Evolutionary conservation across 1,284 basidiomycete species (phyloP), one percentile per base, ranked within the genome.

Genomic region (Calocybe gambosa): DNA sequence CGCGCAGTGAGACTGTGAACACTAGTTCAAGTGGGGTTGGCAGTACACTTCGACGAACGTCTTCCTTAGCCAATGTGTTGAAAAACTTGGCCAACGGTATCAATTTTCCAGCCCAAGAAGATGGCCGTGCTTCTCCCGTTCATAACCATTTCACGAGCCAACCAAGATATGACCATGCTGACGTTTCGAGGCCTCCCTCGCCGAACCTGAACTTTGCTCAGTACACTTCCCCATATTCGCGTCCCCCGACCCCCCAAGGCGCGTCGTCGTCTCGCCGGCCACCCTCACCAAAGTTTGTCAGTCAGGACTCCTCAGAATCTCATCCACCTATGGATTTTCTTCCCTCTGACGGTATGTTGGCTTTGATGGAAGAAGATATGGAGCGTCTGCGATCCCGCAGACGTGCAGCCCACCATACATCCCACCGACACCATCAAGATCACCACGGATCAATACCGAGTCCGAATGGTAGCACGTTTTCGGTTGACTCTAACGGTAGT

Each of bases 351-450:
- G 87, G 93, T 2, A 85, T 94, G 67, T 86, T 91, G 53, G 88
- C 89, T 0, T 69, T 94, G 16, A 88, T 90, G 60, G 89, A 90
- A 57, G 91, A 94, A 60, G 91, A 95, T 59, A 88, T 92, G 85
- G 88, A 93, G 52, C 77, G 91, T 6, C 59, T 94, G 29, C 69
- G 85, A 18, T 83, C 85, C 13, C 74, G 92, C 21, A 69, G 89
- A 43, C 70, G 79, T 40, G 54, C 60, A 2, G 62, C 58, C 5
- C 38, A 34, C 10, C 58, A 62, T 23, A 23, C 3, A 40, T 59
- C 66, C 7, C 66, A 65, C 0, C 55, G 62, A 15, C 66, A 70
- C 20, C 64, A 66, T 20, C 63, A 68, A 13, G 65, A 69, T n/a
- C 62, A 64, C 15, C 65, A 69, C 50, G 67, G 69, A 33, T 64